Evolutionary conservation across 306 rosid genomes (phyloP).

Genomic region (Vigna reflexopilosa): DNA sequence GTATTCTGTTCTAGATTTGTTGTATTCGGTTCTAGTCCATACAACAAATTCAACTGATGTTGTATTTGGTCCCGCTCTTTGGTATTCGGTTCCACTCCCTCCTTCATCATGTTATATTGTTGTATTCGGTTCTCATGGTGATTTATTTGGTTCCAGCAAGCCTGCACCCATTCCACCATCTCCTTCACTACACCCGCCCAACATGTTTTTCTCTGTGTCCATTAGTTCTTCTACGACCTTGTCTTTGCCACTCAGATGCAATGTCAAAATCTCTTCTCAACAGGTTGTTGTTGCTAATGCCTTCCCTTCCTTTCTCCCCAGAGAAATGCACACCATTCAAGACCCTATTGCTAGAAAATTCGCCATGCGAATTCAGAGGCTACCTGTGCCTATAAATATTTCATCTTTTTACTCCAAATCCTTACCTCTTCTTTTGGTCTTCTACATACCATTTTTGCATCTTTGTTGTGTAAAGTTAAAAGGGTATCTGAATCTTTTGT

Average conservation of each 20-base stretch:
- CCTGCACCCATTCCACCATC: too few species aligned
- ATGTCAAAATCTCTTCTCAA: background rate
- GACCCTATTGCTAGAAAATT: slow-evolving; percentile 74
- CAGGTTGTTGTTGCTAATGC: slow-evolving; percentile 18
- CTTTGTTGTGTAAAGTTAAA: background rate
- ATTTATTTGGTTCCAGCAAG: too few species aligned
- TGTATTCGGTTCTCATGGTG: too few species aligned
- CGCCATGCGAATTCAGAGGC: slow-evolving; percentile 73
- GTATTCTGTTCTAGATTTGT: too few species aligned
- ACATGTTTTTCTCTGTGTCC: background rate
- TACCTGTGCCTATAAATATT: slow-evolving; percentile 57
- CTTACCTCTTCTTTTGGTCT: background rate
- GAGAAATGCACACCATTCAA: slow-evolving; percentile 57
- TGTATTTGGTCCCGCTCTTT: too few species aligned
- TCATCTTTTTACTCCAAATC: background rate
- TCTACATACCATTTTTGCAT: background rate
- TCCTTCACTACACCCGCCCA: background rate
- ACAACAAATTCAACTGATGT: too few species aligned
- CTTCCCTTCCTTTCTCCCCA: slow-evolving; percentile 90
- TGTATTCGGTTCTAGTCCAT: too few species aligned
- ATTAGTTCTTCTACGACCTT: background rate
- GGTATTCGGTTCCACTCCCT: too few species aligned
- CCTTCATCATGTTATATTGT: too few species aligned
- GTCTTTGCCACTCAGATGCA: background rate
- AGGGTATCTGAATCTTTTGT: background rate